Conservation (phyloP, 306 rosid genomes). For the Casuarina cunninghamiana region DNA sequence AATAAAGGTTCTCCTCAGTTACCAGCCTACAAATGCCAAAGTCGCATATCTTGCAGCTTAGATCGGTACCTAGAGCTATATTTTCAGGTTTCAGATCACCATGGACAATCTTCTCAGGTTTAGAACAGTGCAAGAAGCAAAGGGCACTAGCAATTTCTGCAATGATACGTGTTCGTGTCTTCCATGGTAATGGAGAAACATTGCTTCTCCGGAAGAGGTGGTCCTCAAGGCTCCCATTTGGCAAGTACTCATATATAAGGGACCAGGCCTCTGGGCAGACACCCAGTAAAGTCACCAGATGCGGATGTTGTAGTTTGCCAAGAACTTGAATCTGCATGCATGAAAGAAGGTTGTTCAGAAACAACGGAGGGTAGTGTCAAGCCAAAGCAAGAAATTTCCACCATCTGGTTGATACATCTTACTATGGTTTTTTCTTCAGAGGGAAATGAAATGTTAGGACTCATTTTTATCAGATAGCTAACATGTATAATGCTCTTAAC, state of each 20-base stretch:
- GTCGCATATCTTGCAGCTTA: conserved; percentile 81
- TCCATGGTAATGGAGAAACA: conserved; percentile 59
- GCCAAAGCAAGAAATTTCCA: conserved; percentile 10
- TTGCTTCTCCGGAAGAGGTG: conserved; percentile 63
- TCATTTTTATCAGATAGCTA: conserved; percentile 1
- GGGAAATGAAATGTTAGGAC: conserved; percentile 4
- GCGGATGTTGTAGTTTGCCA: conserved; percentile 81
- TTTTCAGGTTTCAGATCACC: conserved; percentile 76
- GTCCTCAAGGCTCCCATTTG: conserved; percentile 79
- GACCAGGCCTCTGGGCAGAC: conserved; percentile 85
- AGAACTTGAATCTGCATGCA: conserved; percentile 76
- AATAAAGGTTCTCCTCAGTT: conserved; percentile 59
- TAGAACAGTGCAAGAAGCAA: conserved; percentile 83
- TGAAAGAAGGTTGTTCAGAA: conserved; percentile 23
- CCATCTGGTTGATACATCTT: background rate
- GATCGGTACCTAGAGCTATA: conserved; percentile 62
- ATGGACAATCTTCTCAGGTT: conserved; percentile 75
- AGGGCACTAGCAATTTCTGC: conserved; percentile 86
- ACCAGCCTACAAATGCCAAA: conserved; percentile 74
- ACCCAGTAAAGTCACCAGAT: conserved; percentile 80
- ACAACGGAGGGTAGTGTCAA: conserved; percentile 12
- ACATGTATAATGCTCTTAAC: background rate
- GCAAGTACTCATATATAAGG: conserved; percentile 73
- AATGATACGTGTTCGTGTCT: conserved; percentile 62
- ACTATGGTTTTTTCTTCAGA: background rate